Conservation (phyloP, 1,284 basidiomycete genomes). For the Moesziomyces globuligerus region DNA sequence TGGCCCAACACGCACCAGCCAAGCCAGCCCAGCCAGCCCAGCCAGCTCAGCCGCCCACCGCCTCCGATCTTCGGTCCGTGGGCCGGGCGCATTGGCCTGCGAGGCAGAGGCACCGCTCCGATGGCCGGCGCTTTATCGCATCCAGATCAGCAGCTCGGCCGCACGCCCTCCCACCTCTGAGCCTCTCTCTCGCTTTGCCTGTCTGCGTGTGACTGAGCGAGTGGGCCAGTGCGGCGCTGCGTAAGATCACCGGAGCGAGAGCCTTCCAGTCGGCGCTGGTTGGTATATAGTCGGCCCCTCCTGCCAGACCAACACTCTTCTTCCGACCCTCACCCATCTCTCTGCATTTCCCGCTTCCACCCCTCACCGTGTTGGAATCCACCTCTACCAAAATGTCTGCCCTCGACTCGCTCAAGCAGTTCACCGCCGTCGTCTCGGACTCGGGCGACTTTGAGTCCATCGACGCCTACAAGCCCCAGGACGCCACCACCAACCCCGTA, state of each 20-base stretch:
- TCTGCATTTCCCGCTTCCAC: constrained; percentile 1
- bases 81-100: constrained; percentile 24
- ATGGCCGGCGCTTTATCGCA: constrained; percentile 6
- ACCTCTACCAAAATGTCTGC: constrained; percentile 38
- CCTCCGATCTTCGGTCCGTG: constrained; percentile 26
- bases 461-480: constrained; percentile 67
- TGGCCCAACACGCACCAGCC: no score
- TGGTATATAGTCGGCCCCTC: constrained; percentile 2
- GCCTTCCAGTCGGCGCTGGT: no score
- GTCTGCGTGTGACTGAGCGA: no score
- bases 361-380: constrained; percentile 1
- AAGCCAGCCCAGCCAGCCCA: no score
- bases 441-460: constrained; percentile 67
- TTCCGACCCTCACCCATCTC: neutral
- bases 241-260: no score
- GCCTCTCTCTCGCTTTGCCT: neutral
- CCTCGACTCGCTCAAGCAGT: constrained; percentile 66
- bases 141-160: constrained; percentile 12
- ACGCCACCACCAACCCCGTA: constrained; percentile 67
- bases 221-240: no score
- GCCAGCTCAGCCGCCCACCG: no score
- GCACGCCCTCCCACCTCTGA: neutral
- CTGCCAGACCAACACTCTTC: neutral
- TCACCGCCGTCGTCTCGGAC: constrained; percentile 66
- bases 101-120: no score